Conservation (phyloP, 345 rosid genomes). For the Salix arbutifolia region DNA sequence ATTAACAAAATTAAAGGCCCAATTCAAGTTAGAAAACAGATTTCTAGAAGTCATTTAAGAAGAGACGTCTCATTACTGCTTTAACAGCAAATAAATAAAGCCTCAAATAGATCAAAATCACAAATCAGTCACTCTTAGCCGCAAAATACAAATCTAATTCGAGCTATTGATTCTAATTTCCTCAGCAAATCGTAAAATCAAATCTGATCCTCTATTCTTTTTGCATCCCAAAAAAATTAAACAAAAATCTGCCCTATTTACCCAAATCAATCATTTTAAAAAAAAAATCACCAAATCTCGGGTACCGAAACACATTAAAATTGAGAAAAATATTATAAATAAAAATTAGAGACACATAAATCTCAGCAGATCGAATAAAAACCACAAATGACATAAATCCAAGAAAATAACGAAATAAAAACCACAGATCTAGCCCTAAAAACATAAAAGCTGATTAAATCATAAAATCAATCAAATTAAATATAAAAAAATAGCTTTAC, state of each 20-base stretch:
- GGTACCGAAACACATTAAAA: background rate
- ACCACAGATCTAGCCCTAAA: slow-evolving; percentile 20
- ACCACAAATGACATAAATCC: background rate
- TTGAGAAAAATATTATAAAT: background rate
- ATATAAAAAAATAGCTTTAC: background rate
- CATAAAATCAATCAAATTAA: no score
- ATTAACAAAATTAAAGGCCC: background rate
- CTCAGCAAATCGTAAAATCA: background rate
- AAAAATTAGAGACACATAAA: background rate
- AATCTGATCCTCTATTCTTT: background rate
- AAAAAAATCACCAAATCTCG: no score
- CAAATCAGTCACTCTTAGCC: background rate
- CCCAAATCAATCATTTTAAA: background rate
- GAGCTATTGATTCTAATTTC: background rate
- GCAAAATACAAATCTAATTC: background rate
- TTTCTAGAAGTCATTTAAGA: background rate
- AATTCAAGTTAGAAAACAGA: background rate
- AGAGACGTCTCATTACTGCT: background rate
- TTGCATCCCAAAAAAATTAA: background rate
- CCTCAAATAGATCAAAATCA: background rate
- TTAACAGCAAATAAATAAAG: background rate
- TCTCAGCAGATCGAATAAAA: slow-evolving; percentile 21
- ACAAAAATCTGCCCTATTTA: background rate
- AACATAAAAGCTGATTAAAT: background rate
- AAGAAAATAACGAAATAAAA: background rate